These are phyloP conservation scores for Penicillium psychrofluorescens DNA, from an alignment of 495 filamentous ascomycete genomes.

Conservation along the genomic window DNA sequence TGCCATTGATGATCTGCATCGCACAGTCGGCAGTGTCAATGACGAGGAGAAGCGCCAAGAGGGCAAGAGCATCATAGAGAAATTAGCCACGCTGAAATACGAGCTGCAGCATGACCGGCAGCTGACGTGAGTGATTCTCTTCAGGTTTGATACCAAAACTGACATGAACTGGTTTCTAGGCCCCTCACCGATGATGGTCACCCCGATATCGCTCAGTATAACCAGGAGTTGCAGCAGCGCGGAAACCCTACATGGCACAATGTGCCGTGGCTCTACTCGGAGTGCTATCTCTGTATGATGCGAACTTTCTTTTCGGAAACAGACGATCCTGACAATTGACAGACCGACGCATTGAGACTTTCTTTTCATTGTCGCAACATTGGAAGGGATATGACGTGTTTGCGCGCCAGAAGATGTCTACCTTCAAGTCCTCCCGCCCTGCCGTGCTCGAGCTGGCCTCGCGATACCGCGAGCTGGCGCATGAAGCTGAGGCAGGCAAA, in stretches of 20 bases:
- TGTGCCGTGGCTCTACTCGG: conserved; percentile 78
- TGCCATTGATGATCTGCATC: conserved; percentile 90
- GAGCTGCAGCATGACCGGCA: conserved; percentile 86
- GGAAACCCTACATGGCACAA: conserved; percentile 75
- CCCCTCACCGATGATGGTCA: conserved; percentile 76
- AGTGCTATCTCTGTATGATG: conserved; percentile 87
- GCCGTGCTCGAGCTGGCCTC: conserved; percentile 84
- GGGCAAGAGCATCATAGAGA: conserved; percentile 77
- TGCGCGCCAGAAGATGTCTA: conserved; percentile 80
- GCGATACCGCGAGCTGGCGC: conserved; percentile 60
- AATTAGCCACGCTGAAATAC: conserved; percentile 82
- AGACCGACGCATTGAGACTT: conserved; percentile 65
- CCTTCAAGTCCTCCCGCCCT: conserved; percentile 86
- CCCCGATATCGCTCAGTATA: conserved; percentile 74
- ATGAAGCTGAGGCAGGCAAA: conserved; percentile 41
- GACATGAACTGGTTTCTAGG: conserved; percentile 30
- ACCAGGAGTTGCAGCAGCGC: conserved; percentile 70
- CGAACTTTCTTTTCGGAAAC: neutral
- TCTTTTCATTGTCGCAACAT: conserved; percentile 67
- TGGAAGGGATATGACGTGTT: conserved; percentile 96
- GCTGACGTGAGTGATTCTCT: conserved; percentile 56
- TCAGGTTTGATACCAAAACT: neutral
- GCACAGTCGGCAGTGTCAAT: conserved; percentile 48
- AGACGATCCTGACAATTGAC: conserved; percentile 9
- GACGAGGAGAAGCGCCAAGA: conserved; percentile 60